phyloP scores from a whole-genome alignment of 2,329 filamentous ascomycete genomes.

The Aspergillus terreus region DNA sequence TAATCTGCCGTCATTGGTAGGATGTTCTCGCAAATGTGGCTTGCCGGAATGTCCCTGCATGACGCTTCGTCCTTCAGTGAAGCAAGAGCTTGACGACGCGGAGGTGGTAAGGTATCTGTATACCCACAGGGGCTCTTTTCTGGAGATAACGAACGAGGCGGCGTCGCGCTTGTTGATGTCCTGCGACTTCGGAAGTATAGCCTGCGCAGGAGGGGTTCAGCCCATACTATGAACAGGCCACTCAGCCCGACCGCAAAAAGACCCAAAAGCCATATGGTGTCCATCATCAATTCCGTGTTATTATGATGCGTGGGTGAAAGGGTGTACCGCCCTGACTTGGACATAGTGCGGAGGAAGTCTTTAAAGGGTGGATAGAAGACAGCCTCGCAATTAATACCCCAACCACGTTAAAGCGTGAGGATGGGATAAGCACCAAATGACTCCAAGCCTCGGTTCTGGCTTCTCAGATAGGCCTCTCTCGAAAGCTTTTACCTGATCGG shows the following conservation, averaged over 20 bases:
- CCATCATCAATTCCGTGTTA: background rate
- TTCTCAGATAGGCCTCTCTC: conserved; percentile 1
- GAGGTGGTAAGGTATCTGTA: conserved; percentile 51
- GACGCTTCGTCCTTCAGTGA: conserved; percentile 21
- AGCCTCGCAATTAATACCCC: too few relatives aligned
- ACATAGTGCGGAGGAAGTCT: too few relatives aligned
- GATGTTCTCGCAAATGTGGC: conserved; percentile 29
- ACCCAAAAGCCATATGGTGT: conserved; percentile 22
- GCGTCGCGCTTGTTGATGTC: conserved; percentile 49
- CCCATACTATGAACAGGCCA: conserved; percentile 26
- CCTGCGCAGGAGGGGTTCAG: conserved; percentile 36
- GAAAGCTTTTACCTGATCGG: conserved; percentile 19
- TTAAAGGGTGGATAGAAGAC: too few relatives aligned
- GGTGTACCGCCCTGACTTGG: too few relatives aligned
- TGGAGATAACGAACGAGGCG: conserved; percentile 51
- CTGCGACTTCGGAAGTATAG: conserved; percentile 39
- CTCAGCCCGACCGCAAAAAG: conserved; percentile 18
- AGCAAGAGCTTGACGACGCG: conserved; percentile 46
- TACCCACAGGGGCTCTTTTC: conserved; percentile 45
- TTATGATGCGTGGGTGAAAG: background rate
- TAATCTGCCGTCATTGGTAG: conserved; percentile 44
- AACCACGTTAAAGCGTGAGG: too few relatives aligned
- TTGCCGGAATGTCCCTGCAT: conserved; percentile 25
- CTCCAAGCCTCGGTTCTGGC: background rate
- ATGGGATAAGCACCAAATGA: background rate